These are phyloP conservation scores for Fusarium abutilonis DNA, from an alignment of 2,329 filamentous ascomycete species.

Conservation along the genomic window DNA sequence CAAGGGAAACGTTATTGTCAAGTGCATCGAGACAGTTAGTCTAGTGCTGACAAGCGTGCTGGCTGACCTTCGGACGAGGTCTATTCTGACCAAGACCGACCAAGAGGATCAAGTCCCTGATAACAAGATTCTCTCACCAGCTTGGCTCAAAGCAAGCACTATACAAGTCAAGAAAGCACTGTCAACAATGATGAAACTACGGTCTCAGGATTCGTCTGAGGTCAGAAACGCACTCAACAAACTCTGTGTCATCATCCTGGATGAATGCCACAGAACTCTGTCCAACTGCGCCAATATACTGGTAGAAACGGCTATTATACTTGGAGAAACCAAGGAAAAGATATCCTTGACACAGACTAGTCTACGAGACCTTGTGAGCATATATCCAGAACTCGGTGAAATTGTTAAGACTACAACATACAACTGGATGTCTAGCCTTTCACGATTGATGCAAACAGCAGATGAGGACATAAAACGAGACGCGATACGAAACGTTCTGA, in stretches of 20 bases:
- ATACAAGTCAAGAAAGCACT: conserved; percentile 86
- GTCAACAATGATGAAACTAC: conserved; percentile 78
- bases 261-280: conserved; percentile 80
- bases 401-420: conserved; percentile 76
- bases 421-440: conserved; percentile 82
- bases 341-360: conserved; percentile 56
- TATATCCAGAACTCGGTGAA: conserved; percentile 70
- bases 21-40: conserved; percentile 67
- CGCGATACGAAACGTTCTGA: conserved; percentile 79
- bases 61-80: conserved; percentile 65
- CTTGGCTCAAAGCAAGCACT: conserved; percentile 83
- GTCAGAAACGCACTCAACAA: conserved; percentile 74
- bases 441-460: conserved; percentile 82
- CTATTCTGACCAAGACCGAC: conserved; percentile 54
- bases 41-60: conserved; percentile 64
- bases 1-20: conserved; percentile 68
- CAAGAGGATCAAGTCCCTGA: conserved; percentile 37
- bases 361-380: conserved; percentile 69
- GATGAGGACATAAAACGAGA: conserved; percentile 81
- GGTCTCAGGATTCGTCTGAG: conserved; percentile 73
- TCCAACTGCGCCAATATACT: conserved; percentile 74
- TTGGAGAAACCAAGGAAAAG: conserved; percentile 63
- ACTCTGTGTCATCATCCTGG: conserved; percentile 78
- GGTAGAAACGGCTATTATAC: conserved; percentile 81
- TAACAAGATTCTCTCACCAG: conserved; percentile 55